These are phyloP conservation scores for Furcasterigmium furcatum DNA, from an alignment of 2,329 filamentous ascomycete species.

Conservation along the genomic window DNA sequence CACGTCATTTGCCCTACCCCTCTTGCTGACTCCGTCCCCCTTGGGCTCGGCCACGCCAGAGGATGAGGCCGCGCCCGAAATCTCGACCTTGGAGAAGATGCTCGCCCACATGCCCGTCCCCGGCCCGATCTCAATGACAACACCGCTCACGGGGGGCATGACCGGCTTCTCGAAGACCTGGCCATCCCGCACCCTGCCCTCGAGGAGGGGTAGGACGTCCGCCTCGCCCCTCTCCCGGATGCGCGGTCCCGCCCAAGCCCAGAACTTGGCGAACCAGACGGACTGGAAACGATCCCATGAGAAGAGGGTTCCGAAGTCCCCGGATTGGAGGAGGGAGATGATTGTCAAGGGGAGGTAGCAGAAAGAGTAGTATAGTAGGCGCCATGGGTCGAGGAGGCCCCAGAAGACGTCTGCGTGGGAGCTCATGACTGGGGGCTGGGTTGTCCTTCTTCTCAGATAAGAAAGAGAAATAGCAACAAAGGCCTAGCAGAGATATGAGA, in stretches of 20 bases:
- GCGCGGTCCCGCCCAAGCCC: constrained; percentile 49
- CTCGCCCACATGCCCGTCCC: constrained; percentile 59
- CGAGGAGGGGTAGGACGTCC: constrained; percentile 50
- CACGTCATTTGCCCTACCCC: constrained; percentile 7
- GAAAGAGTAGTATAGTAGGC: constrained; percentile 47
- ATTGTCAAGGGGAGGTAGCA: constrained; percentile 51
- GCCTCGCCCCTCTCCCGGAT: constrained; percentile 37
- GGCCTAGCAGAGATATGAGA: too few relatives aligned
- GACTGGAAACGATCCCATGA: constrained; percentile 36
- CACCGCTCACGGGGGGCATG: constrained; percentile 39
- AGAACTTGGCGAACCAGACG: constrained; percentile 61
- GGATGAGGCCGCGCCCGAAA: constrained; percentile 2
- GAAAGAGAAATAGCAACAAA: too few relatives aligned
- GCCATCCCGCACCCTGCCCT: constrained; percentile 41
- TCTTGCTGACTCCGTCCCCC: not conserved
- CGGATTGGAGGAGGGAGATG: constrained; percentile 30
- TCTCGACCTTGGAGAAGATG: constrained; percentile 34
- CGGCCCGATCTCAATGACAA: constrained; percentile 60
- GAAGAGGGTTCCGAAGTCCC: constrained; percentile 32
- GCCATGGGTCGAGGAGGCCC: constrained; percentile 43
- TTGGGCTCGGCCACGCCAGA: constrained; percentile 2
- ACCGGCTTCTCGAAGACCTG: constrained; percentile 25
- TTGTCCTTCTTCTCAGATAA: too few relatives aligned
- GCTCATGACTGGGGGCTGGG: too few relatives aligned
- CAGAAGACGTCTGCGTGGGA: constrained; percentile 10